Conservation (phyloP, 192 early-diverging fungal genomes). For the Tieghemiomyces parasiticus region DNA sequence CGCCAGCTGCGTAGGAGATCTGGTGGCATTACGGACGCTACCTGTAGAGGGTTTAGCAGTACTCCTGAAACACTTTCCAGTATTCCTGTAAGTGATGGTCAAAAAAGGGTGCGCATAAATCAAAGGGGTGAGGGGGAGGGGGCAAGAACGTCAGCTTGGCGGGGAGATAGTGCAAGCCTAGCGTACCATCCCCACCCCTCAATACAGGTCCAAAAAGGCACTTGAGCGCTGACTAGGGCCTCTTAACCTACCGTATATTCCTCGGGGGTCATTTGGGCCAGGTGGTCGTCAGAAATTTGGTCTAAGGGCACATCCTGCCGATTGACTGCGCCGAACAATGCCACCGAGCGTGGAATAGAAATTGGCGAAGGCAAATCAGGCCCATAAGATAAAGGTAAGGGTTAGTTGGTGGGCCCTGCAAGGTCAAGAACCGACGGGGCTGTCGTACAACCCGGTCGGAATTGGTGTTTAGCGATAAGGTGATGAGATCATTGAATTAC, state of each 20-base stretch:
- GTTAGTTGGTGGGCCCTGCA: no score
- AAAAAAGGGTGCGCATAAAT: neutral
- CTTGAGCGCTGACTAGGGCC: neutral
- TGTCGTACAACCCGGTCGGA: neutral
- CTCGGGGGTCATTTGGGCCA: slow-evolving; percentile 33
- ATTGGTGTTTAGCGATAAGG: no score
- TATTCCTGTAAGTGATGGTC: neutral
- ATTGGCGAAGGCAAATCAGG: neutral
- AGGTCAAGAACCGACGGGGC: no score
- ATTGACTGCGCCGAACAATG: slow-evolving; percentile 15
- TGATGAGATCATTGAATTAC: neutral
- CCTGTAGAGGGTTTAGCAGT: no score
- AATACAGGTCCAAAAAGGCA: neutral
- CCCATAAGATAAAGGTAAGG: neutral
- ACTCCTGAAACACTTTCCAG: neutral
- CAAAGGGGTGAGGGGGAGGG: neutral
- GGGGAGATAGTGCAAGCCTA: neutral
- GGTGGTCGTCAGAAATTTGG: slow-evolving; percentile 37
- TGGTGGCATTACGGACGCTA: no score
- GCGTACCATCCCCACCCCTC: neutral
- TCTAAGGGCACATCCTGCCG: slow-evolving; percentile 28
- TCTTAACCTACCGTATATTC: slow-evolving; percentile 26
- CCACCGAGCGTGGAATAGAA: neutral
- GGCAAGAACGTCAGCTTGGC: neutral
- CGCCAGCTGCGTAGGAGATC: no score